Base-by-base conservation (phyloP, 2,329 filamentous ascomycete species). In the Sarocladium brachiariae region DNA sequence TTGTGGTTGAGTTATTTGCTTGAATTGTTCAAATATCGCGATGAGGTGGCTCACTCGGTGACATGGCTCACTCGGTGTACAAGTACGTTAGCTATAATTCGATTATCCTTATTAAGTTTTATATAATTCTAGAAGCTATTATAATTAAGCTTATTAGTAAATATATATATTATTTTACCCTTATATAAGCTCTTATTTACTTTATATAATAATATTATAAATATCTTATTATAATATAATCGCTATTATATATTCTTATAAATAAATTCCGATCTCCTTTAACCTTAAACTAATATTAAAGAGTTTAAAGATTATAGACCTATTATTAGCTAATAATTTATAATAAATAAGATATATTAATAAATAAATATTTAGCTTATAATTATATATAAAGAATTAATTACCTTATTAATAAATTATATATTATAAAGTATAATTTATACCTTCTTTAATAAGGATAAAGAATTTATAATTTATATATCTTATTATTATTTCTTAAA, bases 61-160 rank as follows among this genome's bases (percentile, higher is more conserved):
- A n/a, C n/a, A n/a, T n/a, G n/a, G n/a, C n/a, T n/a, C n/a, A n/a
- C n/a, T n/a, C n/a, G n/a, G n/a, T n/a, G n/a, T n/a, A n/a, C n/a
- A n/a, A n/a, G n/a, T n/a, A n/a, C n/a, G n/a, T n/a, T n/a, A n/a
- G 53, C 53, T 49, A 49, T 59, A 18, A 59, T 46, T 10, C 53
- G 54, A 14, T 39, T 23, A 48, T 55, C 50, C 35, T 14, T 14
- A 50, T 53, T 50, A 25, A 57, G 38, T 18, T 54, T 51, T 8
- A 60, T 54, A 34, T 46, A 50, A 37, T 39, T 55, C 51, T 41
- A 58, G 47, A 59, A 61, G 8, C 58, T 53, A 47, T 58, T 39
- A 7, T 51, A 21, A 23, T 57, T 43, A 27, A 59, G 49, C 37
- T 58, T 34, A 51, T 57, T 56, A 13, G 39, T 43, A 50, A 61